Base-by-base conservation (phyloP, 129 eudicot genomes). In the Apium graveolens region DNA sequence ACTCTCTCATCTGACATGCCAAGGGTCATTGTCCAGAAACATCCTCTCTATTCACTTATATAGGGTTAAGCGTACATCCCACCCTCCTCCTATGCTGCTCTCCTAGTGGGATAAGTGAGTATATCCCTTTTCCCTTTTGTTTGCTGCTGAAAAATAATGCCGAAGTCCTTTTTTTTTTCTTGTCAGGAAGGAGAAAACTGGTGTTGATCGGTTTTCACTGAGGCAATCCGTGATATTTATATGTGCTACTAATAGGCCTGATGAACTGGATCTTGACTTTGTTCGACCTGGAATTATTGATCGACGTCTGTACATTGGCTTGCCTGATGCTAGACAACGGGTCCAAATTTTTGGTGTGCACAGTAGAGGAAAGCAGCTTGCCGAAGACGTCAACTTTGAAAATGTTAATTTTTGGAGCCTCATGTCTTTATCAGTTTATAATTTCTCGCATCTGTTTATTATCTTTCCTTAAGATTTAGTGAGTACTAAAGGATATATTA, bases 191-290 rank as follows among this genome's bases (percentile, higher is more conserved):
- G 96, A 84, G 73, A 85, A 75, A 82, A 91, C 92, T 13, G 98
- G 98, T 10, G 89, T 91, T 46, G 98, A 95, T 76, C 89, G 97
- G 68, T 91, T 89, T 85, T 95, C 97, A 38, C 84, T 90, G 62
- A 83, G 86, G 71, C 96, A 95, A 79, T 93, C 98, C 72, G 91
- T 95, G 80, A 95, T 91, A 70, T 95, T 91, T 88, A 86, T 95
- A 68, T 95, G 98, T 86, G 98, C 98, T 74, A 95, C 98, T 76
- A 95, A 95, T 88, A 90, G 97, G 78, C 98, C 98, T 73, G 93
- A 91, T 87, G 97, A 88, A 84, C 80, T 95, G 85, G 96, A 95
- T 87, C 77, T 82, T 70, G 94, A 91, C 42, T 88, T 95, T 84
- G 91, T 95, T 70, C 91, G 86, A 35, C 89, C 89, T 60, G 98